Conservation (phyloP, 1,139 yeast genomes). For the Pichia sp. region DNA sequence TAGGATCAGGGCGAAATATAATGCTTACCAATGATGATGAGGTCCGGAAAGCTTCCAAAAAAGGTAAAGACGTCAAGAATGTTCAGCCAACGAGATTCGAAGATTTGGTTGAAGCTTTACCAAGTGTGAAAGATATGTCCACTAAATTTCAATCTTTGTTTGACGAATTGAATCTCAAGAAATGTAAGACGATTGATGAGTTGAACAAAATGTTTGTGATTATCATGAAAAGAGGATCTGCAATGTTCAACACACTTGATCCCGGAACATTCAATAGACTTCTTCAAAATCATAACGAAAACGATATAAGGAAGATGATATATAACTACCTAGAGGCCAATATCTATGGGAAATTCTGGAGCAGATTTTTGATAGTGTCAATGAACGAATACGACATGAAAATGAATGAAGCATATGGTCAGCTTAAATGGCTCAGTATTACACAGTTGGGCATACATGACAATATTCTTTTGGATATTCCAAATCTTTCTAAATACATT, state of each 20-base stretch:
- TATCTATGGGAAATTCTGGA: conserved; percentile 60
- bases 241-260: conserved; percentile 28
- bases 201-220: conserved; percentile 30
- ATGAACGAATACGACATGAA: conserved; percentile 25
- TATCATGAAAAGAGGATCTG: conserved; percentile 33
- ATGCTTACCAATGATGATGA: no score
- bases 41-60: no score
- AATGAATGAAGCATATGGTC: conserved; percentile 33
- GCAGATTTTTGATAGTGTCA: conserved; percentile 33
- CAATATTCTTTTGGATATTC: conserved; percentile 24
- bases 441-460: conserved; percentile 62
- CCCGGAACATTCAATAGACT: conserved; percentile 8
- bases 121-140: not conserved
- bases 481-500: conserved; percentile 31
- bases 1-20: no score
- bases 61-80: no score
- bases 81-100: no score
- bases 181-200: conserved; percentile 27
- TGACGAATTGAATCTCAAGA: conserved; percentile 13
- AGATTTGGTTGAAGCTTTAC: not conserved
- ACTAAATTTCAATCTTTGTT: conserved; percentile 6
- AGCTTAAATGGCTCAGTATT: conserved; percentile 50
- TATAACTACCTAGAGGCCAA: conserved; percentile 67
- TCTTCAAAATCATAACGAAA: conserved; percentile 30
- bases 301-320: conserved; percentile 49